A percentile compares a stretch with the other conserved stretches of the same genome.
These are phyloP conservation scores for Dispira simplex DNA, from an alignment of 192 early-diverging fungal genomes.

Conservation along the genomic window DNA sequence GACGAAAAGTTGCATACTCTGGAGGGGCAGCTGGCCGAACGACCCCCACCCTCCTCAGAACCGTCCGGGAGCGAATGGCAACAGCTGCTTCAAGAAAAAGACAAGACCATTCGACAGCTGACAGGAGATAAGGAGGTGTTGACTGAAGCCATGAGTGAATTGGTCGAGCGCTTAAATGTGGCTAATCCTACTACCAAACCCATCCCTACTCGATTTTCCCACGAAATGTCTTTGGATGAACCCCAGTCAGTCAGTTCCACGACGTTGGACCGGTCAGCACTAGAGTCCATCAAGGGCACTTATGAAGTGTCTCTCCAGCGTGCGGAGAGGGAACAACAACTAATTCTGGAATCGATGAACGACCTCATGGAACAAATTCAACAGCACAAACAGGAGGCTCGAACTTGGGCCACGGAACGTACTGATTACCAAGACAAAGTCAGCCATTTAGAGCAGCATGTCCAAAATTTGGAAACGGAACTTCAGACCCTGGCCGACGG, in stretches of 20 bases:
- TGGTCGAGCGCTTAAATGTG: not conserved
- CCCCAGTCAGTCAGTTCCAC: too few relatives aligned
- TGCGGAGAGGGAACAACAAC: not conserved
- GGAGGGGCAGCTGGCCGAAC: too few relatives aligned
- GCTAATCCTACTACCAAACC: too few relatives aligned
- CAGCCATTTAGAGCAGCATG: not conserved
- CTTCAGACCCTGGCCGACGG: not conserved
- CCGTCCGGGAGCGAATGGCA: too few relatives aligned
- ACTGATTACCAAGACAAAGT: not conserved
- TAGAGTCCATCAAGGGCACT: not conserved
- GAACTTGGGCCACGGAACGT: not conserved
- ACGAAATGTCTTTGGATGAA: too few relatives aligned
- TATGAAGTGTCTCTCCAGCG: not conserved
- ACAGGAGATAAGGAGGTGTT: not conserved
- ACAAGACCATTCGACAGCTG: not conserved
- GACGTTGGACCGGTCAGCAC: too few relatives aligned
- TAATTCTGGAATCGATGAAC: not conserved
- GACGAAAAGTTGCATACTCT: too few relatives aligned
- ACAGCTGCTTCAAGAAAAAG: not conserved
- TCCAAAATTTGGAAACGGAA: not conserved
- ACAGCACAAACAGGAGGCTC: not conserved
- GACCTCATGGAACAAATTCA: slow-evolving; percentile 4
- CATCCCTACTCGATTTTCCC: too few relatives aligned
- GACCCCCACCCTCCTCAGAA: too few relatives aligned
- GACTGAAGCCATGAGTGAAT: slow-evolving; percentile 7